Evolutionary conservation across 2,329 filamentous ascomycete species (phyloP).

Genomic region (Epichloe gansuensis): DNA sequence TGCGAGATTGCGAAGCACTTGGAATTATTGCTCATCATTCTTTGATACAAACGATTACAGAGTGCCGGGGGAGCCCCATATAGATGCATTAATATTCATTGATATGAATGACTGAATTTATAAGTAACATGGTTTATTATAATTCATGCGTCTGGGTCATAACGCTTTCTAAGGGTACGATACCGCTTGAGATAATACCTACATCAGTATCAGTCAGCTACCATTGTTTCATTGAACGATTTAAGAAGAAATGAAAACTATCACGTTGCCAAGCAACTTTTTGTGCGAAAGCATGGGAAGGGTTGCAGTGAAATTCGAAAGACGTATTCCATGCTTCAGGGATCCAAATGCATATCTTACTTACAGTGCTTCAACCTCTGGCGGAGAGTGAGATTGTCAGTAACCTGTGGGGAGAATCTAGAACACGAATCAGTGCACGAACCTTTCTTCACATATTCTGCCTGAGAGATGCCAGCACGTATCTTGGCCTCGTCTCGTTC

Average conservation of each 20-base stretch:
- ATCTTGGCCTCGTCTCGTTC: slow-evolving; percentile 66
- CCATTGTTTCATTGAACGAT: background rate
- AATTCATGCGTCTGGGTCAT: slow-evolving; percentile 35
- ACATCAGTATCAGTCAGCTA: slow-evolving; percentile 6
- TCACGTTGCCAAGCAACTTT: background rate
- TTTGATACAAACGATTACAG: background rate
- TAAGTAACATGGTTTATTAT: background rate
- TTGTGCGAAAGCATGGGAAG: too few species aligned
- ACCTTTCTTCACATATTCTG: slow-evolving; percentile 89
- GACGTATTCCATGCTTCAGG: background rate
- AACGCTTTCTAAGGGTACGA: slow-evolving; percentile 70
- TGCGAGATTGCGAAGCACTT: background rate
- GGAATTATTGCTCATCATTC: background rate
- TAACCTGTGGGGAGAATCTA: background rate
- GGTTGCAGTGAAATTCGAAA: background rate
- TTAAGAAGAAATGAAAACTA: background rate
- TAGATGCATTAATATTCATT: background rate
- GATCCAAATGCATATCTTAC: slow-evolving; percentile 40
- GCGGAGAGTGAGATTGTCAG: background rate
- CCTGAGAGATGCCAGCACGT: slow-evolving; percentile 57
- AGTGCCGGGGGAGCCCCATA: background rate
- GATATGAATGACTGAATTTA: background rate
- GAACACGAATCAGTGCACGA: slow-evolving; percentile 7
- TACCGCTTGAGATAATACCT: slow-evolving; percentile 92
- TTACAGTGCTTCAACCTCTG: slow-evolving; percentile 87